Conservation (phyloP, 345 rosid genomes). For the thale cress (Arabidopsis thaliana) region TAIR10.1 NC_003074.8:18033001-18033500, state of each 20-base stretch:
- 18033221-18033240: slow-evolving; percentile 83
- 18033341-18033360: not conserved
- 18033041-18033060: slow-evolving; percentile 2
- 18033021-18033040: not conserved
- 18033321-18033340: slow-evolving; percentile 6
- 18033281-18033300: slow-evolving; percentile 56
- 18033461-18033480: slow-evolving; percentile 79
- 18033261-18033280: slow-evolving; percentile 53
- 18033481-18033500: slow-evolving; percentile 97
- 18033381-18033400: slow-evolving; percentile 68
- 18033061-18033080: slow-evolving; percentile 51
- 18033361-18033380: slow-evolving; percentile 32
- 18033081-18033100: slow-evolving; percentile 58
- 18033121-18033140: slow-evolving; percentile 87
- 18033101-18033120: slow-evolving; percentile 81
- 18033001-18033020: not conserved
- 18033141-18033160: slow-evolving; percentile 83
- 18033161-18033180: slow-evolving; percentile 65
- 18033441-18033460: slow-evolving; percentile 59
- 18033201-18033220: slow-evolving; percentile 87
- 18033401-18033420: slow-evolving; percentile 61
- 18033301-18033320: not conserved
- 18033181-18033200: slow-evolving; percentile 77
- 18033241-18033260: slow-evolving; percentile 84
- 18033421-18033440: slow-evolving; percentile 65